phyloP scores from a whole-genome alignment of 805 yeast species.

The Tetrapisispora phaffii region DNA sequence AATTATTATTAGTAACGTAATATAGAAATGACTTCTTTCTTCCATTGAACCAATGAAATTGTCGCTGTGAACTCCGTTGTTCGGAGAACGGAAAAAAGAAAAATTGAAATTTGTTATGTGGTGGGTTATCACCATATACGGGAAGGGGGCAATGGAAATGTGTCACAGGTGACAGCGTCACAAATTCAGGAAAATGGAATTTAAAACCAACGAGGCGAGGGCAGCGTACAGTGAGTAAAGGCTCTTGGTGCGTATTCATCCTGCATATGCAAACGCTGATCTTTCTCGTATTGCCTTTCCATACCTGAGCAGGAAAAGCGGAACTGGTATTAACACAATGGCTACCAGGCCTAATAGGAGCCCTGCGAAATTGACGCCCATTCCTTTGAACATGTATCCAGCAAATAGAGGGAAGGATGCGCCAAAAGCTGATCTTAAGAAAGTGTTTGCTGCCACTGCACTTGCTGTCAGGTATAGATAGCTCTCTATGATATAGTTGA shows the following conservation, averaged over 20 bases:
- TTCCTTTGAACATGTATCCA: conserved; percentile 51
- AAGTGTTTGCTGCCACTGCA: conserved; percentile 65
- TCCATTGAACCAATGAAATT: neutral
- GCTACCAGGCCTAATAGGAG: conserved; percentile 57
- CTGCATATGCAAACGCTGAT: conserved; percentile 46
- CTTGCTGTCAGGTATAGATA: conserved; percentile 68
- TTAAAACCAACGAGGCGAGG: too few species aligned
- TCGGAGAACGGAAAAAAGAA: neutral
- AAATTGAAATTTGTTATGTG: too few species aligned
- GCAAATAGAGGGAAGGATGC: conserved; percentile 69
- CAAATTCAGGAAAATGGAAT: neutral
- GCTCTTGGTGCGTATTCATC: neutral
- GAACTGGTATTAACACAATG: conserved; percentile 51
- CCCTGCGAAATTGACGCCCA: conserved; percentile 77
- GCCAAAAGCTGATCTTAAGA: conserved; percentile 58
- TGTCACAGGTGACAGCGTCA: neutral
- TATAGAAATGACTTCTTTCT: neutral
- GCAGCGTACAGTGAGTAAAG: too few species aligned
- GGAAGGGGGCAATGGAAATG: too few species aligned
- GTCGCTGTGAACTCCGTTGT: neutral
- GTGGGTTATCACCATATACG: too few species aligned
- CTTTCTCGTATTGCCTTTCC: conserved; percentile 47
- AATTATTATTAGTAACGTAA: neutral
- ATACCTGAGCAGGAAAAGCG: conserved; percentile 50
- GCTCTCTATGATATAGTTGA: conserved; percentile 65